These are phyloP conservation scores for Taphrina populina DNA, from an alignment of 1,139 yeast genomes.

Conservation along the genomic window DNA sequence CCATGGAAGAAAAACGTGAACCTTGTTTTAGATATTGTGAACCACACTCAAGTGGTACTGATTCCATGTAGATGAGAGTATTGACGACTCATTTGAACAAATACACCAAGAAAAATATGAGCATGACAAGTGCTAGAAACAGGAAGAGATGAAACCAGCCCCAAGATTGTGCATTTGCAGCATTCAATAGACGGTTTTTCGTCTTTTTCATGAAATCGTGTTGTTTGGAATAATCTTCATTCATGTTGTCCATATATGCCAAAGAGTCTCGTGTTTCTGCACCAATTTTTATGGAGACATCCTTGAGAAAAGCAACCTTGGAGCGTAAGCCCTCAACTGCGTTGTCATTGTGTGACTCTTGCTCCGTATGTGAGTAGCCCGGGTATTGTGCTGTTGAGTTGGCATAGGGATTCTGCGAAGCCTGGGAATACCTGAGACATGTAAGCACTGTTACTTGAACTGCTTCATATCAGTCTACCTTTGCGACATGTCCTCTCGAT, in stretches of 20 bases:
- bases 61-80: neutral
- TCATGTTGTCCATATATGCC: slow-evolving; percentile 37
- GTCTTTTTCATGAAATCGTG: slow-evolving; percentile 25
- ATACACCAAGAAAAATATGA: slow-evolving; percentile 29
- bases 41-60: too few relatives aligned
- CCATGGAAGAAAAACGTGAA: too few relatives aligned
- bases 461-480: neutral
- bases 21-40: too few relatives aligned
- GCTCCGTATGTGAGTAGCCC: slow-evolving; percentile 36
- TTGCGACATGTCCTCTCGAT: too few relatives aligned
- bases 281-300: slow-evolving; percentile 70
- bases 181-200: slow-evolving; percentile 24
- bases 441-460: neutral
- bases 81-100: slow-evolving; percentile 16
- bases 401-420: slow-evolving; percentile 22
- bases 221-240: slow-evolving; percentile 30
- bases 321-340: slow-evolving; percentile 68
- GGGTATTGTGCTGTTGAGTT: slow-evolving; percentile 3
- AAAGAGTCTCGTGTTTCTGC: slow-evolving; percentile 76
- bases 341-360: slow-evolving; percentile 83
- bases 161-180: slow-evolving; percentile 30
- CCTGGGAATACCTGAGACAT: slow-evolving; percentile 5
- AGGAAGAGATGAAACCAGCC: slow-evolving; percentile 31
- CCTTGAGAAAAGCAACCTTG: slow-evolving; percentile 69
- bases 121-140: slow-evolving; percentile 15